A percentile compares a stretch with the other conserved stretches of the same genome.
Evolutionary conservation across 2,329 filamentous ascomycete species (phyloP).

Genomic region (Zelopaecilomyces penicillatus): DNA sequence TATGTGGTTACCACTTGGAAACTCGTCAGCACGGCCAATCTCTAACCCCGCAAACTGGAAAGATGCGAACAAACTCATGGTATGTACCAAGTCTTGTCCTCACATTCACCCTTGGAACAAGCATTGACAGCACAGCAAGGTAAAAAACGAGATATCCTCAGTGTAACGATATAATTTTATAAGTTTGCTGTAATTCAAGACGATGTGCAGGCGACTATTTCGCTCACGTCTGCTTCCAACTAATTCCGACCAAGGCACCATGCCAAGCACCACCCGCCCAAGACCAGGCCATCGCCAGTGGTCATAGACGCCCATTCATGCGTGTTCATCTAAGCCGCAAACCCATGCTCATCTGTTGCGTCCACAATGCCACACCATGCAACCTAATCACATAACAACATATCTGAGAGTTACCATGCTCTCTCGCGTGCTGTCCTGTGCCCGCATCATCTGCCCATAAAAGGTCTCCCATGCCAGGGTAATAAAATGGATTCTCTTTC

Average conservation of each 20-base stretch:
- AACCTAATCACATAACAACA: constrained; percentile 21
- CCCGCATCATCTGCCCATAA: constrained; percentile 3
- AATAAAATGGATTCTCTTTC: constrained; percentile 18
- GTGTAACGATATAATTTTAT: too few relatives aligned
- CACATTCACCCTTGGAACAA: too few relatives aligned
- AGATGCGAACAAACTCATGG: too few relatives aligned
- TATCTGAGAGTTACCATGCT: constrained; percentile 7
- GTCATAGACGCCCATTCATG: constrained; percentile 13
- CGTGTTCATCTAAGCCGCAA: constrained; percentile 13
- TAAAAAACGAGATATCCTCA: too few relatives aligned
- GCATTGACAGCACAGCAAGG: too few relatives aligned
- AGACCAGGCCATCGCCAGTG: constrained; percentile 6
- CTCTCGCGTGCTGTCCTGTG: background rate
- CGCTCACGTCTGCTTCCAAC: constrained; percentile 8
- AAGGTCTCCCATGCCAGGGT: constrained; percentile 3
- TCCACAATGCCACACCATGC: constrained; percentile 15
- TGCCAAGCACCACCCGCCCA: constrained; percentile 8
- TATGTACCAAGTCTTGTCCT: too few relatives aligned
- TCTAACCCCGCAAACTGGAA: too few relatives aligned
- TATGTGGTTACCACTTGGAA: too few relatives aligned
- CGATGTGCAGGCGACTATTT: constrained; percentile 1
- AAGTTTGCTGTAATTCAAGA: background rate
- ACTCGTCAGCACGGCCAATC: too few relatives aligned
- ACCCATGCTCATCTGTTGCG: constrained; percentile 9
- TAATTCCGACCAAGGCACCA: constrained; percentile 10